These are phyloP conservation scores for Myrmaecium sp. DNA, from an alignment of 2,329 filamentous ascomycete genomes.

Conservation along the genomic window DNA sequence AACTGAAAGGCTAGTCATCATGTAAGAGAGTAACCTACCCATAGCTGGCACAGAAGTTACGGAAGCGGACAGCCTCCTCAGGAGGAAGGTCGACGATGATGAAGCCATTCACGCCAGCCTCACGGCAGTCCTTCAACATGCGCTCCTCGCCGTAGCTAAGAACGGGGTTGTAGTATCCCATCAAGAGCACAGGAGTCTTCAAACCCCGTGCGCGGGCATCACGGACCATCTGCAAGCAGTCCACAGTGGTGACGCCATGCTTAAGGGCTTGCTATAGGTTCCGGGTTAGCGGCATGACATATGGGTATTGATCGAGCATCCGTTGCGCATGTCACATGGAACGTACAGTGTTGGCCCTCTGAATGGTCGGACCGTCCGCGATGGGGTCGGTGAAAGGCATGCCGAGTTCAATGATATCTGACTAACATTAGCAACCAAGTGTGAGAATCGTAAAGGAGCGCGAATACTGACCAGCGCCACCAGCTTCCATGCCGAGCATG, in stretches of 20 bases:
- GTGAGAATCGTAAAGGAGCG: too few species aligned
- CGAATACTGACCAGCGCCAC: conserved; percentile 56
- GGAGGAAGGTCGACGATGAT: conserved; percentile 92
- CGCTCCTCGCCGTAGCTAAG: conserved; percentile 86
- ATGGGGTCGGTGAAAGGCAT: conserved; percentile 97
- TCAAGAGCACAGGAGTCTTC: conserved; percentile 69
- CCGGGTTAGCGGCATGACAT: conserved; percentile 1
- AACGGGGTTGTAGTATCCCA: conserved; percentile 98
- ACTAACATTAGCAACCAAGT: conserved; percentile 1
- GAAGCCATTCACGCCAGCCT: conserved; percentile 82
- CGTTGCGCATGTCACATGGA: conserved; percentile 7
- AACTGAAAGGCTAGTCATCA: neutral
- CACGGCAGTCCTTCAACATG: conserved; percentile 68
- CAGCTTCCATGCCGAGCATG: conserved; percentile 76
- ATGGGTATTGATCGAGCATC: neutral
- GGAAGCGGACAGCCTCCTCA: conserved; percentile 87
- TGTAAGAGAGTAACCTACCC: conserved; percentile 34
- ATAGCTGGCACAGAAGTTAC: conserved; percentile 62
- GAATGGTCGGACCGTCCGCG: conserved; percentile 92
- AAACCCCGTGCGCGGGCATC: conserved; percentile 63
- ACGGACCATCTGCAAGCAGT: conserved; percentile 68
- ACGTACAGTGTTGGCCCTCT: conserved; percentile 73
- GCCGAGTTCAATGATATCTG: conserved; percentile 89
- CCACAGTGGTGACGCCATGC: conserved; percentile 73
- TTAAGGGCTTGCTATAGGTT: conserved; percentile 46